phyloP scores from a whole-genome alignment of 176 grass and related monocot genomes.

The Aegilops umbellulata region DNA sequence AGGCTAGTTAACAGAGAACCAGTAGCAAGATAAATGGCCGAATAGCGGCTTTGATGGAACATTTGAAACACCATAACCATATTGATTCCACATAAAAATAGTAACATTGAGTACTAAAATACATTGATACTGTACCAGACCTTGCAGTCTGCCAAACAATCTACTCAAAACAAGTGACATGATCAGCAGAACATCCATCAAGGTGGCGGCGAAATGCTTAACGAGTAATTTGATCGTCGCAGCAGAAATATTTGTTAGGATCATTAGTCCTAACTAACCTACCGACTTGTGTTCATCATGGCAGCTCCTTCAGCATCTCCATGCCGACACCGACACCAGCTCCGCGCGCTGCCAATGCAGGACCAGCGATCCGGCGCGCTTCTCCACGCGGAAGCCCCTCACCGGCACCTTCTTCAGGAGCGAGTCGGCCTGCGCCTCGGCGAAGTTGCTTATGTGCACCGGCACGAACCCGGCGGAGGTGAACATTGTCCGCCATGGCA shows the following conservation, averaged over 20 bases:
- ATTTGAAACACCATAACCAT: slow-evolving; percentile 18
- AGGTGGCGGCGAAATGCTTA: not conserved
- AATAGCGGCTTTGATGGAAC: not conserved
- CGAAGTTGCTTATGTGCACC: slow-evolving; percentile 62
- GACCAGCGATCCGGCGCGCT: slow-evolving; percentile 50
- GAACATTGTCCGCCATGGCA: slow-evolving; percentile 58
- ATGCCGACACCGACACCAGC: slow-evolving; percentile 60
- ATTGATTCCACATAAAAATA: slow-evolving; percentile 16
- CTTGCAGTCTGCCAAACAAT: slow-evolving; percentile 28
- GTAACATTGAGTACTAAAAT: not conserved
- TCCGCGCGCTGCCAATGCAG: slow-evolving; percentile 67
- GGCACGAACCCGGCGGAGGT: slow-evolving; percentile 62
- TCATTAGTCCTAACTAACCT: slow-evolving; percentile 30
- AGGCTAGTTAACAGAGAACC: not conserved
- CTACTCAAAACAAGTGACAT: slow-evolving; percentile 20
- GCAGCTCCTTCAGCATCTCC: slow-evolving; percentile 51
- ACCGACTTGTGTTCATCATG: not conserved
- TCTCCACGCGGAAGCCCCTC: slow-evolving; percentile 75
- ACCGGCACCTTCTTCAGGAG: slow-evolving; percentile 72
- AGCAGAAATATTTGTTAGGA: slow-evolving; percentile 19
- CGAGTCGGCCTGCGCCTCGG: slow-evolving; percentile 69
- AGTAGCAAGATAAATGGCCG: not conserved
- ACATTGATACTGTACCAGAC: slow-evolving; percentile 13
- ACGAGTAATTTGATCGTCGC: not conserved
- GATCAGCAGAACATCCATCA: slow-evolving; percentile 7